Base-by-base conservation (phyloP, 1,284 basidiomycete genomes). In the Fomitopsis palustris region DNA sequence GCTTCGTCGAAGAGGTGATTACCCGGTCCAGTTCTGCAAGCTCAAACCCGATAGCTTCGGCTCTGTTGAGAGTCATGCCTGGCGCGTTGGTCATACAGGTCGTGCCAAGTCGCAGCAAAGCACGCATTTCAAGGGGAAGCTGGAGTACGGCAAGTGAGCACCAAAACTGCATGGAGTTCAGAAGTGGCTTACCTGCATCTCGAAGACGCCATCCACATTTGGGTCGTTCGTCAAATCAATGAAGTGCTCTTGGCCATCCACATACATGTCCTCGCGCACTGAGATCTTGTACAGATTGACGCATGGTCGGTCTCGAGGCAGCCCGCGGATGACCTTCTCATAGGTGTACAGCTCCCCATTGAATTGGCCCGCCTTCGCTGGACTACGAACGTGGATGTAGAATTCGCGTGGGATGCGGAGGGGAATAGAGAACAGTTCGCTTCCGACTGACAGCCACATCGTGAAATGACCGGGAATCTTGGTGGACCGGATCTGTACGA, bases 161-260 rank as follows among this genome's bases (percentile, higher is more conserved):
- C 2, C 25, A 60, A 43, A 53, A 16, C 54, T 55, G 7, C 23
- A 59, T 75, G 63, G 53, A 29, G 25, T 17, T 31, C 12, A 27
- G 58, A 42, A 62, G 27, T 17, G 21, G 16, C 55, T 38, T n/a
- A 92, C 92, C 81, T 98, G 94, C 39, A 91, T 82, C 75, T 99
- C 97, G 69, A 91, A 99, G 1, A 98, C 92, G 1, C 95, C 95
- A 65, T 98, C 95, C 8, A 98, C 93, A 69, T 94, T 95, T 0
- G 96, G 93, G 68, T 96, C 93, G 71, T 97, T 98, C 62, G 88
- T 92, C 56, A 99, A 81, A 67, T 93, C 88, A 35, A 94, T 90
- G 70, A 98, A 98, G 71, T 97, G 92, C 58, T 92, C 88, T 66
- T 95, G 90, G 29, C 91, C 92, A 45, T 93, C 87, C 35, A 91